Conservation (phyloP, 441 rosid genomes). For the Corymbia citriodora region DNA sequence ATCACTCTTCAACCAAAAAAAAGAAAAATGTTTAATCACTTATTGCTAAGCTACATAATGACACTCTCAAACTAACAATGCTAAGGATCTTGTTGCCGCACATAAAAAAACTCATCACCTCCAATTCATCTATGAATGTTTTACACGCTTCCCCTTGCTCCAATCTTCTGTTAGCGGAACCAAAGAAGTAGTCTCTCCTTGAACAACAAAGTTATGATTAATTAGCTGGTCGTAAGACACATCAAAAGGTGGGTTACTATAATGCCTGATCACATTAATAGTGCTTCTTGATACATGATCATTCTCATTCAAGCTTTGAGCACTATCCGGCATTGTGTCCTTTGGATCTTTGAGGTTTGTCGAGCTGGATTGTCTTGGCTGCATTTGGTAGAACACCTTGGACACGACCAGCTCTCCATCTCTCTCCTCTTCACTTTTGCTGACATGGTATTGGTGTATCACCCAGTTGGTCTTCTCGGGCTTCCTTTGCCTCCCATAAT, state of each 20-base stretch:
- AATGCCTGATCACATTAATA: not conserved
- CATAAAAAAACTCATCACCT: not conserved
- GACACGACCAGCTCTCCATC: constrained; percentile 87
- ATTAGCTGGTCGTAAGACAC: constrained; percentile 7
- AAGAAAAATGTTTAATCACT: not conserved
- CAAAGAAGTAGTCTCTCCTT: constrained; percentile 51
- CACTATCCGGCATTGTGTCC: not conserved
- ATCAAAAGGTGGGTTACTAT: not conserved
- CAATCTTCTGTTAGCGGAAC: constrained; percentile 51
- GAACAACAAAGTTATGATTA: constrained; percentile 43
- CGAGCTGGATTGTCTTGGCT: constrained; percentile 78
- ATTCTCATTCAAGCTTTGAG: not conserved
- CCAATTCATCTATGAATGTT: not conserved
- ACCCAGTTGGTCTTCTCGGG: constrained; percentile 99
- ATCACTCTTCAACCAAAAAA: not conserved
- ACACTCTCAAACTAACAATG: not conserved
- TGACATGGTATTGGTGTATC: constrained; percentile 94
- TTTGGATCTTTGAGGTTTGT: constrained; percentile 15
- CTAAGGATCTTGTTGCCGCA: not conserved
- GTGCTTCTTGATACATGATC: not conserved
- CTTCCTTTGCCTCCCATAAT: constrained; percentile 86
- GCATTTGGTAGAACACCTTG: constrained; percentile 91
- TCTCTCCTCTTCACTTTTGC: constrained; percentile 79
- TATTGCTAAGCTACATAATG: not conserved
- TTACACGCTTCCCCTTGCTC: constrained; percentile 49